These are phyloP conservation scores for Xylaria multiplex DNA, from an alignment of 2,329 filamentous ascomycete species.

Conservation along the genomic window DNA sequence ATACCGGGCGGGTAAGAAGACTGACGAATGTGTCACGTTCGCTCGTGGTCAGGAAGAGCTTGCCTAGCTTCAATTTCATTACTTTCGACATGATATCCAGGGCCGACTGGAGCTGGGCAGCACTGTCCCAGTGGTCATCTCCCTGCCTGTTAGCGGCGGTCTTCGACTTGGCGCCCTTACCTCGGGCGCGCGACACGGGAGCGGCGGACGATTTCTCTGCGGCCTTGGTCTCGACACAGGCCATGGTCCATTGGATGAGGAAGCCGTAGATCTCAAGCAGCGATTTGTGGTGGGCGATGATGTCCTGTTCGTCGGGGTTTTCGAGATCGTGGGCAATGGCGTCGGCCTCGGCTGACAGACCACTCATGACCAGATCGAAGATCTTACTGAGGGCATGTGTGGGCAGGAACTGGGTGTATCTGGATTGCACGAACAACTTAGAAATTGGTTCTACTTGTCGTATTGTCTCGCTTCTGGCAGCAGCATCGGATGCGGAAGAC, in stretches of 20 bases:
- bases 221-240: slow-evolving; percentile 92
- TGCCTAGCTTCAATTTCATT: slow-evolving; percentile 87
- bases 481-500: slow-evolving; percentile 31
- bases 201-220: slow-evolving; percentile 85
- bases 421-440: slow-evolving; percentile 73
- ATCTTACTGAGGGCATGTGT: slow-evolving; percentile 89
- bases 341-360: slow-evolving; percentile 85
- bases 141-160: slow-evolving; percentile 69
- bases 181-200: slow-evolving; percentile 75
- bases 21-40: slow-evolving; percentile 95
- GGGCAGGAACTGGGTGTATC: slow-evolving; percentile 82
- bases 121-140: slow-evolving; percentile 88
- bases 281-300: slow-evolving; percentile 86
- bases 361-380: slow-evolving; percentile 88
- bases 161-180: slow-evolving; percentile 79
- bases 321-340: slow-evolving; percentile 87
- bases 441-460: slow-evolving; percentile 64
- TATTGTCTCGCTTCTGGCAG: slow-evolving; percentile 41
- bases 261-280: slow-evolving; percentile 95
- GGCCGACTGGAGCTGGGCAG: slow-evolving; percentile 84
- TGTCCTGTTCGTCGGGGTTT: slow-evolving; percentile 85
- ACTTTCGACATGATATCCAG: slow-evolving; percentile 97
- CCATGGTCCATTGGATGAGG: slow-evolving; percentile 92
- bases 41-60: slow-evolving; percentile 95
- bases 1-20: slow-evolving; percentile 90